These are phyloP conservation scores for Rhodotorula sp. DNA, from an alignment of 1,284 basidiomycete species.

Conservation along the genomic window DNA sequence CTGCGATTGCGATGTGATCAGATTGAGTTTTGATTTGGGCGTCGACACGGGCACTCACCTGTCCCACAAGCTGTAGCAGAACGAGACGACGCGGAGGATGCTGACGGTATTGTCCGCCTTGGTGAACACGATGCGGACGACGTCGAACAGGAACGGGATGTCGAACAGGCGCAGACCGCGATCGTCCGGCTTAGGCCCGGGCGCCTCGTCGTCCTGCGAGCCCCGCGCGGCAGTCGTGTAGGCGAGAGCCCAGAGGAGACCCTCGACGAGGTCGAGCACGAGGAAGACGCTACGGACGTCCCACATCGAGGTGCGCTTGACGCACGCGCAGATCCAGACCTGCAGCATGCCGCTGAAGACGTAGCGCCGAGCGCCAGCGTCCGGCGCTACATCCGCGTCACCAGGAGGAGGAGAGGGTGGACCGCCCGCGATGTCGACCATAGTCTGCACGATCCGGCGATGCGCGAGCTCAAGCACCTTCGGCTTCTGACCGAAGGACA, in stretches of 20 bases:
- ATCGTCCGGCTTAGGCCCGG: conserved; percentile 23
- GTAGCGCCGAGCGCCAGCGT: conserved; percentile 42
- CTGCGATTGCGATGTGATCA: conserved; percentile 32
- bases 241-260: conserved; percentile 45
- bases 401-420: conserved; percentile 14
- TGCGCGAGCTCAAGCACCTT: conserved; percentile 57
- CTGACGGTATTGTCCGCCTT: conserved; percentile 57
- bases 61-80: conserved; percentile 58
- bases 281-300: conserved; percentile 56
- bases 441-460: conserved; percentile 54
- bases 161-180: conserved; percentile 50
- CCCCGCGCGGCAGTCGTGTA: conserved; percentile 43
- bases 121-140: conserved; percentile 54
- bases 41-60: conserved; percentile 37
- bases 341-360: conserved; percentile 55
- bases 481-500: conserved; percentile 55
- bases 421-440: conserved; percentile 54
- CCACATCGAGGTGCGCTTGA: conserved; percentile 56
- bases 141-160: conserved; percentile 53
- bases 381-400: conserved; percentile 2
- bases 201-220: conserved; percentile 46
- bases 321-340: conserved; percentile 54
- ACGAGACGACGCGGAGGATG: conserved; percentile 56
- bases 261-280: conserved; percentile 46
- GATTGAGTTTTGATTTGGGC: background rate